Evolutionary conservation across 495 filamentous ascomycete species (phyloP).

Genomic region (Penicillium tannophilum): DNA sequence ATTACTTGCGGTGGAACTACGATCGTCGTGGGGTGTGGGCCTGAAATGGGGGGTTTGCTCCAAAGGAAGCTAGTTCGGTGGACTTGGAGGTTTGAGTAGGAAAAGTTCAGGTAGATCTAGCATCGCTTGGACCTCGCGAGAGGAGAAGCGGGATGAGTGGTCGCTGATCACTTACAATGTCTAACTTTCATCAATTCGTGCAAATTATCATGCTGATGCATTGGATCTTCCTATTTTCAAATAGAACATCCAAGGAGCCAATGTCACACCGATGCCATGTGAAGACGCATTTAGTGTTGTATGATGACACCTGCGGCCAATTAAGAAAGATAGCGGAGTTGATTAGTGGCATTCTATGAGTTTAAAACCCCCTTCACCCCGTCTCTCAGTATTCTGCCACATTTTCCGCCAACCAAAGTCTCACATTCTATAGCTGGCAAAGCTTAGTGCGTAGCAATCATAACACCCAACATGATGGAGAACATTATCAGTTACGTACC

Average conservation of each 20-base stretch:
- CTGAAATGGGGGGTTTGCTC: constrained; percentile 15
- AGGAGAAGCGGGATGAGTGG: constrained; percentile 3
- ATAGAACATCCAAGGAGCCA: no score
- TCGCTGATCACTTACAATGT: neutral
- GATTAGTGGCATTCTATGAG: neutral
- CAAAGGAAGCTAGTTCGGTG: constrained; percentile 6
- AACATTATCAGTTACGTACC: no score
- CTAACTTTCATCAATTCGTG: neutral
- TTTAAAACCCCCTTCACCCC: no score
- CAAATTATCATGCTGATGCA: neutral
- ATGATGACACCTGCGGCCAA: neutral
- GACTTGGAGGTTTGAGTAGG: constrained; percentile 2
- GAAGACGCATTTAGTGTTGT: neutral
- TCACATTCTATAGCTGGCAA: no score
- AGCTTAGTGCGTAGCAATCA: no score
- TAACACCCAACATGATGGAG: no score
- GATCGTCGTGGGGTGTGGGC: constrained; percentile 21
- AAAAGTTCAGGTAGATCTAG: constrained; percentile 16
- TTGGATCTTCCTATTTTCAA: no score
- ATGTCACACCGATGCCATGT: neutral
- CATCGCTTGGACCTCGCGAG: constrained; percentile 19
- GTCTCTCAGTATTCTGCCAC: no score
- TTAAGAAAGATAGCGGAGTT: neutral
- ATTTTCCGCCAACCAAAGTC: no score
- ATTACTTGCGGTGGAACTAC: constrained; percentile 18